These are phyloP conservation scores for Penicillium nucicola DNA, from an alignment of 495 filamentous ascomycete species.

Conservation along the genomic window DNA sequence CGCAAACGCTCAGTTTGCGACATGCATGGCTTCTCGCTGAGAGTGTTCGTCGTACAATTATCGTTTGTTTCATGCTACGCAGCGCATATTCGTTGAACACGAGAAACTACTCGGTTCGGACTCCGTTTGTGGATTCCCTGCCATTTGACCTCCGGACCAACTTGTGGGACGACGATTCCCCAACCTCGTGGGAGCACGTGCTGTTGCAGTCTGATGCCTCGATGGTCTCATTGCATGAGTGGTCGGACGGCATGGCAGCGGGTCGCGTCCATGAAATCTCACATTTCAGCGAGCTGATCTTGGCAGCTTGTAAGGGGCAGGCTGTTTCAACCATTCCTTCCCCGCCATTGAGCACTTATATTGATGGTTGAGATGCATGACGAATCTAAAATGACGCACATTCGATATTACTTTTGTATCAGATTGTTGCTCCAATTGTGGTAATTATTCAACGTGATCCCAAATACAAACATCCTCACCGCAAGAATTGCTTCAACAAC, in stretches of 20 bases:
- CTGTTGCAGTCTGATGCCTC: neutral
- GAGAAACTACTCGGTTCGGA: conserved; percentile 37
- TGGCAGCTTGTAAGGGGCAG: conserved; percentile 30
- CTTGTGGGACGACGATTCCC: conserved; percentile 34
- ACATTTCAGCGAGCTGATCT: conserved; percentile 21
- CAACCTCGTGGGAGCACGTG: conserved; percentile 16
- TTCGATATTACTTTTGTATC: neutral
- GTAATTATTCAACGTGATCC: too few relatives aligned
- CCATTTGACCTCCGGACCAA: conserved; percentile 36
- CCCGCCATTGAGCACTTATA: conserved; percentile 9
- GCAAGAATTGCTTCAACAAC: conserved; percentile 26
- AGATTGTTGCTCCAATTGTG: too few relatives aligned
- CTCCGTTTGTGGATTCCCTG: conserved; percentile 31
- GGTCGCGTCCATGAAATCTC: conserved; percentile 19
- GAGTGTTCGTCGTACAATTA: conserved; percentile 42
- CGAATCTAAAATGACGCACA: too few relatives aligned
- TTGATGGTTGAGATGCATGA: neutral
- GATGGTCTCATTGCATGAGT: conserved; percentile 31
- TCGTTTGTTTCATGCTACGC: conserved; percentile 32
- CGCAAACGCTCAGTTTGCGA: conserved; percentile 26
- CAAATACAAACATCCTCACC: neutral
- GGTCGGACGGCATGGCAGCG: conserved; percentile 21
- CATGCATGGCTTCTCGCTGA: conserved; percentile 45
- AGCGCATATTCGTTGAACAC: conserved; percentile 39
- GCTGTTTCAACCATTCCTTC: conserved; percentile 8